phyloP scores from a whole-genome alignment of 352 stramenopile species.

The Globisporangium nagaii region DNA sequence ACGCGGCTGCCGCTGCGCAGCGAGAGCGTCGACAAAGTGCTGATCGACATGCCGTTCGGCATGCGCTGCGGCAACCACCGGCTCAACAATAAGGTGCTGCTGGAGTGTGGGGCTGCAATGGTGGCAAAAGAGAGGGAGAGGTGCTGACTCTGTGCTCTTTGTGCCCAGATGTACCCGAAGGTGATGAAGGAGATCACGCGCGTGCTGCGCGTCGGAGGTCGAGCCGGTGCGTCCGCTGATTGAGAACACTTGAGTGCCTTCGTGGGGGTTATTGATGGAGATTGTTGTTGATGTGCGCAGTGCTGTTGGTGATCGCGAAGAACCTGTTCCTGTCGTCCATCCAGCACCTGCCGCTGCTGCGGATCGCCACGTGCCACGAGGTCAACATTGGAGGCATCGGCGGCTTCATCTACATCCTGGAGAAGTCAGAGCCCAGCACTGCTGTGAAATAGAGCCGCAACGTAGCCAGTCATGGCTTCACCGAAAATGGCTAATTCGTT shows the following conservation, averaged over 20 bases:
- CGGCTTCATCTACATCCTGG: slow-evolving; percentile 57
- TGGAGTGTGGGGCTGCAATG: too few species aligned
- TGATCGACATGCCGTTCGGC: slow-evolving; percentile 81
- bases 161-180: slow-evolving; percentile 60
- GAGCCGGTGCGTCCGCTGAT: slow-evolving; percentile 25
- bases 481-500: too few species aligned
- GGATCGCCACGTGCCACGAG: slow-evolving; percentile 38
- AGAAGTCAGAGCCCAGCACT: slow-evolving; percentile 12
- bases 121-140: background rate
- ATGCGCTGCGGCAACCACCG: slow-evolving; percentile 67
- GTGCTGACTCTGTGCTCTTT: background rate
- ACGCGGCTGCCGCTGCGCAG: slow-evolving; percentile 46
- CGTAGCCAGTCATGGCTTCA: too few species aligned
- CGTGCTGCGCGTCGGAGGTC: slow-evolving; percentile 46
- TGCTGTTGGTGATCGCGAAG: slow-evolving; percentile 77
- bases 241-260: too few species aligned
- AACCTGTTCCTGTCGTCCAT: slow-evolving; percentile 63
- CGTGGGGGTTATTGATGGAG: too few species aligned
- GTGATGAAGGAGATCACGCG: slow-evolving; percentile 66
- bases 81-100: slow-evolving; percentile 62
- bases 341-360: slow-evolving; percentile 29
- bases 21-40: slow-evolving; percentile 48
- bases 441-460: background rate
- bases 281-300: slow-evolving; percentile 11
- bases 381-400: slow-evolving; percentile 73